Percentiles rank a stretch among this genome's conserved stretches.
These are phyloP conservation scores for Spiraea crenata DNA, from an alignment of 331 rosid genomes.

Conservation along the genomic window DNA sequence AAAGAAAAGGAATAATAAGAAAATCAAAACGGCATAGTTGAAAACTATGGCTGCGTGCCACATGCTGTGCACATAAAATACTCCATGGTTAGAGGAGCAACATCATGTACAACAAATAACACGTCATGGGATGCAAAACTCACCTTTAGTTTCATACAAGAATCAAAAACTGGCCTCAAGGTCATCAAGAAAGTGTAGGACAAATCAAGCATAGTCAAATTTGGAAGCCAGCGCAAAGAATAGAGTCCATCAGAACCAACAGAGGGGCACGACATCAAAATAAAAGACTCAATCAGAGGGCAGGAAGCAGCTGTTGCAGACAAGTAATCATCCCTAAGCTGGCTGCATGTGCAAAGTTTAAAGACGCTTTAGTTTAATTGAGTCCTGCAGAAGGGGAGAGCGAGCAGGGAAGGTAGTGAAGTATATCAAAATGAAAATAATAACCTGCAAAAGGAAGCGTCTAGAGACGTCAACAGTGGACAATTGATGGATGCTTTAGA, in stretches of 20 bases:
- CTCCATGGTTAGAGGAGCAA: background rate
- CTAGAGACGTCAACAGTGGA: constrained; percentile 86
- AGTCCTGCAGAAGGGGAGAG: background rate
- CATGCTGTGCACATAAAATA: background rate
- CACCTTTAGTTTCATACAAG: constrained; percentile 85
- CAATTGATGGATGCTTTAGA: constrained; percentile 89
- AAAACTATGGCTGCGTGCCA: background rate
- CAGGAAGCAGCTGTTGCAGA: constrained; percentile 91
- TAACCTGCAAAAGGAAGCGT: constrained; percentile 98
- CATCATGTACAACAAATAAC: background rate
- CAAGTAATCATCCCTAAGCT: constrained; percentile 80
- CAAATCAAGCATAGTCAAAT: constrained; percentile 76
- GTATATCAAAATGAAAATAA: constrained; percentile 11
- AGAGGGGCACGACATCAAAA: constrained; percentile 92
- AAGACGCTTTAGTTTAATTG: constrained; percentile 16
- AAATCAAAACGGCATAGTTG: constrained; percentile 4
- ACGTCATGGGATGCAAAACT: background rate
- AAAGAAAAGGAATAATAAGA: constrained; percentile 11
- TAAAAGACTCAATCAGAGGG: constrained; percentile 77
- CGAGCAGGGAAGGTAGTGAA: background rate
- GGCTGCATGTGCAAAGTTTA: constrained; percentile 52
- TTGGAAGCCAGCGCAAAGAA: constrained; percentile 65
- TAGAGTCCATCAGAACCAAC: constrained; percentile 82
- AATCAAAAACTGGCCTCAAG: constrained; percentile 86
- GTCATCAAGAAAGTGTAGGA: constrained; percentile 84